These are phyloP conservation scores for Acrodontium crateriforme DNA, from an alignment of 2,329 filamentous ascomycete species.

Conservation along the genomic window DNA sequence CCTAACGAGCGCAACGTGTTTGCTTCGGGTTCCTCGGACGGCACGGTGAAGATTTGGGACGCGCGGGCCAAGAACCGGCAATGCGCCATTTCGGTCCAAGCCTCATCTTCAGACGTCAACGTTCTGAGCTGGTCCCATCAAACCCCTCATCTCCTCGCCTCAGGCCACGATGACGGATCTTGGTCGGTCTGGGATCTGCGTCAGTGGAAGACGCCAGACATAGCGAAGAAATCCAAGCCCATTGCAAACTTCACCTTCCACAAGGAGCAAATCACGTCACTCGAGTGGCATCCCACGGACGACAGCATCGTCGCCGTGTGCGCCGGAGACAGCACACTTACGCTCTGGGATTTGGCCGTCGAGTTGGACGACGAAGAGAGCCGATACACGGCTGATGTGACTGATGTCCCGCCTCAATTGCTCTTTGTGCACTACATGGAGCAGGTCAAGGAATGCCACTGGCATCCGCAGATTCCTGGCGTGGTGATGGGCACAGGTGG, in stretches of 20 bases:
- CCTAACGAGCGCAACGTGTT: conserved; percentile 89
- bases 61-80: conserved; percentile 78
- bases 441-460: conserved; percentile 88
- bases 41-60: conserved; percentile 93
- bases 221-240: conserved; percentile 47
- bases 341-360: conserved; percentile 91
- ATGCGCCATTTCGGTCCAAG: conserved; percentile 74
- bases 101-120: conserved; percentile 79
- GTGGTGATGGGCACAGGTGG: conserved; percentile 80
- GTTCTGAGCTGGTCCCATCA: conserved; percentile 90
- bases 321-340: conserved; percentile 85
- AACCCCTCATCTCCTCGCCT: conserved; percentile 78
- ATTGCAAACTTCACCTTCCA: conserved; percentile 94
- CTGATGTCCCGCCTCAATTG: conserved; percentile 85
- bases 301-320: conserved; percentile 91
- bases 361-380: conserved; percentile 96
- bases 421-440: conserved; percentile 96
- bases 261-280: conserved; percentile 86
- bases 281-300: conserved; percentile 96
- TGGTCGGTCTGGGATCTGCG: conserved; percentile 96
- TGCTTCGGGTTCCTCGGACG: conserved; percentile 83
- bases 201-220: conserved; percentile 61
- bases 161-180: conserved; percentile 81
- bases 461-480: conserved; percentile 92
- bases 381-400: conserved; percentile 70